Evolutionary conservation across 2,329 filamentous ascomycete genomes (phyloP).

Genomic region (Diaporthe sp.): DNA sequence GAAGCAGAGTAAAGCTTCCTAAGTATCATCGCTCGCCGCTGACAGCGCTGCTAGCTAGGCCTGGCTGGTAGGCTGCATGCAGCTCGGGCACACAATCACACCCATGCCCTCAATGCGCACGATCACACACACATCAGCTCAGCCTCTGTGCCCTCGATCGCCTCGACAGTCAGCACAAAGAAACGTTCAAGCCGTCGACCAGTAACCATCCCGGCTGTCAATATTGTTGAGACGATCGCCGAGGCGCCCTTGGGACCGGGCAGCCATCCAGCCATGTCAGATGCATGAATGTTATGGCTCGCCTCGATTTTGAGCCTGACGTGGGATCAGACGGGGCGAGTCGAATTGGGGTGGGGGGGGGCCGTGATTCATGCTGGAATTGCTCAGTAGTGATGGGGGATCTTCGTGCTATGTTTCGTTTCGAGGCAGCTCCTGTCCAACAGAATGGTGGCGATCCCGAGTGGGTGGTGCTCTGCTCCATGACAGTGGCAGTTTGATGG

Average conservation of each 20-base stretch:
- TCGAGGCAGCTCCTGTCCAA: constrained; percentile 25
- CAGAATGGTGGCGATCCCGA: neutral
- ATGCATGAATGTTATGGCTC: constrained; percentile 9
- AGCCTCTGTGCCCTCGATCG: constrained; percentile 15
- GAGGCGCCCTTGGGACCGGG: neutral
- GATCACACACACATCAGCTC: neutral
- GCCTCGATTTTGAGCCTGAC: constrained; percentile 1
- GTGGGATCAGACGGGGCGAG: constrained; percentile 18
- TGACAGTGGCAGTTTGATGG: constrained; percentile 12
- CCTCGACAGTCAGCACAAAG: neutral
- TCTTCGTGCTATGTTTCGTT: constrained; percentile 23
- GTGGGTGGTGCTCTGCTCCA: neutral
- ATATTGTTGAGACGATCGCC: constrained; percentile 13
- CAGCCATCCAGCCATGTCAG: neutral
- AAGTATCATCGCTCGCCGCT: neutral
- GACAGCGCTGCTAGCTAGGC: neutral
- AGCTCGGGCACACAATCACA: constrained; percentile 15
- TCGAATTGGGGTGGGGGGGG: neutral
- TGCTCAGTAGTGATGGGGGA: neutral
- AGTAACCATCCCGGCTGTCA: neutral
- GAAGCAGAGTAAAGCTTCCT: constrained; percentile 16
- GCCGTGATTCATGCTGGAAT: neutral
- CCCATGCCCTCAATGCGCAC: neutral
- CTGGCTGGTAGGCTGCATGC: neutral
- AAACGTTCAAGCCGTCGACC: neutral